phyloP scores from a whole-genome alignment of 2,329 filamentous ascomycete genomes.

The Chrysoporthe cubensis region DNA sequence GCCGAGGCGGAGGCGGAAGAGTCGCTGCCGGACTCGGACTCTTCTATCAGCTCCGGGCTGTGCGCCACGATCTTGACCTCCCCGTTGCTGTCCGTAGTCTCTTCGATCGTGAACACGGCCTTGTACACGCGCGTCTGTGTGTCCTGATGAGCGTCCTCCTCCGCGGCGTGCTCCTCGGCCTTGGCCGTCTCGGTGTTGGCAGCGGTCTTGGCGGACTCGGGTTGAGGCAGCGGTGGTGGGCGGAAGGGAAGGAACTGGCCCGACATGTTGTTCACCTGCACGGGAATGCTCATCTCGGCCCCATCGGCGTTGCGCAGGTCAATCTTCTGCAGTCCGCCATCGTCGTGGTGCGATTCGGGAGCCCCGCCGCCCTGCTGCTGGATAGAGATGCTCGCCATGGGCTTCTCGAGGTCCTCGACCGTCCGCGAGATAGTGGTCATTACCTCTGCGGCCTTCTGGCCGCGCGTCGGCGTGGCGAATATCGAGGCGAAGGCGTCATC shows the following conservation, averaged over 20 bases:
- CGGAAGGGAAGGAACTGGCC: constrained; percentile 79
- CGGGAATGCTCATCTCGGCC: constrained; percentile 60
- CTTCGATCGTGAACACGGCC: constrained; percentile 69
- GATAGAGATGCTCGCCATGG: constrained; percentile 58
- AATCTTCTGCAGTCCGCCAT: constrained; percentile 51
- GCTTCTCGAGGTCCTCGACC: constrained; percentile 62
- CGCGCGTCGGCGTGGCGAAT: constrained; percentile 64
- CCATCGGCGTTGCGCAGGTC: constrained; percentile 61
- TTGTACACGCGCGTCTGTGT: constrained; percentile 63
- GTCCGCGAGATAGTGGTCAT: constrained; percentile 68
- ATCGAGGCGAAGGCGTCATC: constrained; percentile 82
- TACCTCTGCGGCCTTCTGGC: constrained; percentile 61
- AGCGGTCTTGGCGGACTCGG: constrained; percentile 47
- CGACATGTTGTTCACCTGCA: constrained; percentile 70
- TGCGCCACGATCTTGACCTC: constrained; percentile 65
- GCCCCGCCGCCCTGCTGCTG: constrained; percentile 36
- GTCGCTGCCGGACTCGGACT: constrained; percentile 40
- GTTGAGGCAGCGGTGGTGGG: constrained; percentile 78
- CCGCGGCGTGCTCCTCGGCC: constrained; percentile 35
- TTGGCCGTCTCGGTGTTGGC: constrained; percentile 35
- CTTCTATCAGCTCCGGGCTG: constrained; percentile 60
- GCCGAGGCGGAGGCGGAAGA: neutral
- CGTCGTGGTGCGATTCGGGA: constrained; percentile 42
- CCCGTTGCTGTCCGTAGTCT: constrained; percentile 63
- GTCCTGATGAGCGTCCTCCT: constrained; percentile 45